Evolutionary conservation across 2,329 filamentous ascomycete species (phyloP), one percentile per base, ranked within the genome.

Genomic region (Rutstroemia sp.): DNA sequence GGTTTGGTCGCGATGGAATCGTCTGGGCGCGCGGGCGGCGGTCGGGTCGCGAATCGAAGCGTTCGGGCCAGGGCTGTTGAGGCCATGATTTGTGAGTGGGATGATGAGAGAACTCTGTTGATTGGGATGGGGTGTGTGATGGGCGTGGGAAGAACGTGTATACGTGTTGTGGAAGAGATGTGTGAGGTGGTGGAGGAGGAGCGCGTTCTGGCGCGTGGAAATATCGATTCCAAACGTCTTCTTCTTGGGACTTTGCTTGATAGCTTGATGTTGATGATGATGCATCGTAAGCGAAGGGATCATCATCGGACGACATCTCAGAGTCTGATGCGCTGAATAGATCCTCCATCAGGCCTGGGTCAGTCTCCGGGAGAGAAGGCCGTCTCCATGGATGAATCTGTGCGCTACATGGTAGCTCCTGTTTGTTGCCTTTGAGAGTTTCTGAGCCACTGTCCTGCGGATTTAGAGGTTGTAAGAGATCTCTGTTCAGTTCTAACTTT

Each of bases 1-100:
- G 4, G 42, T 47, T 14, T 25, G 50, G 34, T 17, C n/a, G 41
- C 41, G 41, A 44, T 19, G 53, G 38, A 1, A 37, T 56, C 17
- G 53, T 56, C 51, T 37, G 47, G 4, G 53, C 53, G 12, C 47
- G 53, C 23, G 2, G 41, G 17, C 21, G 17, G 41, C 27, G 53
- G 44, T 51, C 42, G 21, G 47, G 39, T 38, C 47, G 53, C 16
- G 53, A 56, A 17, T 56, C 53, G 16, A 44, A 27, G 2, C 53
- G 53, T 56, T 51, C 53, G n/a, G 53, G 53, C 53, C 53, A 56
- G 21, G 47, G 10, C 8, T 56, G 38, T 2, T 41, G 23, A 1
- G 47, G 47, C 53, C 53, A 56, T 38, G 53, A 56, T 17, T 51
- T 56, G 19, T 56, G 53, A 7, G 53, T 56, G n/a, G 39, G 27